These are phyloP conservation scores for Conticribra guillardii DNA, from an alignment of 108 stramenopile species.

Conservation along the genomic window DNA sequence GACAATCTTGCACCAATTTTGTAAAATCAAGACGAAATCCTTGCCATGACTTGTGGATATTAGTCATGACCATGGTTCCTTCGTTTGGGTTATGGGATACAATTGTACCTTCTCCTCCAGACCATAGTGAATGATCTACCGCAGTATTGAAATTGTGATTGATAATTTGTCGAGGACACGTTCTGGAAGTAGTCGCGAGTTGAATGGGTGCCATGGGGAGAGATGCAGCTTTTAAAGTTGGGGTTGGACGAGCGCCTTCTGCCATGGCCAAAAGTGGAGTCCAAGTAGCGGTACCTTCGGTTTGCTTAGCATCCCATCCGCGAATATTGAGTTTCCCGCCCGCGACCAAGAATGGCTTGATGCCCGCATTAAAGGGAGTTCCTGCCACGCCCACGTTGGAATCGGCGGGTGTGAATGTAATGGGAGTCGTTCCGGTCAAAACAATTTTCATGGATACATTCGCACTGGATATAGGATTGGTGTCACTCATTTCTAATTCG, in stretches of 20 bases:
- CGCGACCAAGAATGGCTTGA: constrained; percentile 67
- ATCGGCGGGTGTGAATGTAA: constrained; percentile 46
- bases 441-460: constrained; percentile 55
- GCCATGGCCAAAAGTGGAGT: constrained; percentile 29
- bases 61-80: constrained; percentile 15
- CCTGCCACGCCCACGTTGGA: constrained; percentile 30
- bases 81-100: constrained; percentile 15
- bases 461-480: constrained; percentile 40
- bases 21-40: constrained; percentile 41
- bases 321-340: constrained; percentile 60
- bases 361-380: constrained; percentile 56
- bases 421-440: constrained; percentile 42
- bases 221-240: constrained; percentile 10
- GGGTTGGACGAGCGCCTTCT: constrained; percentile 21
- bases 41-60: constrained; percentile 12
- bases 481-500: constrained; percentile 58
- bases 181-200: constrained; percentile 11
- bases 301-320: constrained; percentile 36
- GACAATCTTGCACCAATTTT: constrained; percentile 25
- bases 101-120: constrained; percentile 36
- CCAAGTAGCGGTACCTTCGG: constrained; percentile 26
- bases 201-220: not conserved
- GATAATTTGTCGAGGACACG: constrained; percentile 32
- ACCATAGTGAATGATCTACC: constrained; percentile 36
- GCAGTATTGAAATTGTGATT: constrained; percentile 28